These are phyloP conservation scores for Discostella stelligera DNA, from an alignment of 352 stramenopile genomes.

Conservation along the genomic window DNA sequence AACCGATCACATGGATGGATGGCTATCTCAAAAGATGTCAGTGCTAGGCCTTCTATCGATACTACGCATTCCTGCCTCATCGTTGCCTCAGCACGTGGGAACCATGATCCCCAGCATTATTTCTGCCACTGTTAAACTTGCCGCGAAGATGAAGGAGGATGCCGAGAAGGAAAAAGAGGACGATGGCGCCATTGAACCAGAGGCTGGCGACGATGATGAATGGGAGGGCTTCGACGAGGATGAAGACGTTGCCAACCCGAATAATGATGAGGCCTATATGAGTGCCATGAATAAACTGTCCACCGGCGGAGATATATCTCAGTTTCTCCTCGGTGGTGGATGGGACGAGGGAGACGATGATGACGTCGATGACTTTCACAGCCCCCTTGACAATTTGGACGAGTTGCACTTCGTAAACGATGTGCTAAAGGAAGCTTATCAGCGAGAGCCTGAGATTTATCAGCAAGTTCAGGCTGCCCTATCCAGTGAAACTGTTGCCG, in stretches of 20 bases:
- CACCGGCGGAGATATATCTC: constrained; percentile 65
- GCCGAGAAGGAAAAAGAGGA: constrained; percentile 84
- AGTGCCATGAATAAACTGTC: constrained; percentile 83
- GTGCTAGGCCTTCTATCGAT: constrained; percentile 90
- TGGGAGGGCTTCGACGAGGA: constrained; percentile 89
- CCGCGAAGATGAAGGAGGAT: constrained; percentile 86
- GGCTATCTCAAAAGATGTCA: constrained; percentile 90
- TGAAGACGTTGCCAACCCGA: constrained; percentile 90
- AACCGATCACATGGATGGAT: constrained; percentile 82
- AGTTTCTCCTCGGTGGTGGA: constrained; percentile 74
- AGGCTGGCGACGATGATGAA: constrained; percentile 81
- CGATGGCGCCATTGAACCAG: constrained; percentile 85
- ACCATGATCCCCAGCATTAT: constrained; percentile 86
- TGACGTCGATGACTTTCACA: constrained; percentile 89
- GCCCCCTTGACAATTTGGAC: constrained; percentile 90
- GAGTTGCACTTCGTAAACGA: constrained; percentile 90
- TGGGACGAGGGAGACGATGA: constrained; percentile 89
- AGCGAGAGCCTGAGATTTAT: constrained; percentile 75
- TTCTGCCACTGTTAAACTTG: constrained; percentile 87
- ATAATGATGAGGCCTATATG: constrained; percentile 90
- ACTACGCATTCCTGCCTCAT: constrained; percentile 82
- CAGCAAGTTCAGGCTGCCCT: constrained; percentile 72
- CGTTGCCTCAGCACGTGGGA: constrained; percentile 83
- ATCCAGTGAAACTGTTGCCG: constrained; percentile 60
- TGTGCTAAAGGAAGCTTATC: constrained; percentile 83